Percentiles rank a stretch among this genome's conserved stretches.
These are phyloP conservation scores for Nicotiana undulata DNA, from an alignment of 257 asterid species.

Conservation along the genomic window DNA sequence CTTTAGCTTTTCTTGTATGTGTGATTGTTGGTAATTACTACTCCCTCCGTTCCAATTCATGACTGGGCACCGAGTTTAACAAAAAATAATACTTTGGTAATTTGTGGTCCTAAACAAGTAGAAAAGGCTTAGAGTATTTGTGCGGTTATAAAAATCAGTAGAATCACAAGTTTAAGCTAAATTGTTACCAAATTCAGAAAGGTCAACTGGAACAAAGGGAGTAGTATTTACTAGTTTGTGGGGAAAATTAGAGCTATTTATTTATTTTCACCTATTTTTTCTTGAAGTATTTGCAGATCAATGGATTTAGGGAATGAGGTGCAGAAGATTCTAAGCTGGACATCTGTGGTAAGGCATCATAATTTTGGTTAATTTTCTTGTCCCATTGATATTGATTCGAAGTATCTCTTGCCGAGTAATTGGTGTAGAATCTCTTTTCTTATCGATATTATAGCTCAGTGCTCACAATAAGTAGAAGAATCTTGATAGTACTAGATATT, in stretches of 20 bases:
- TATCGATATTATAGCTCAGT: not conserved
- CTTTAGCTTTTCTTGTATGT: not conserved
- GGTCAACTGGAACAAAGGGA: too few relatives aligned
- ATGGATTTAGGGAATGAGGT: conserved; percentile 22
- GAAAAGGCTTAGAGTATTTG: too few relatives aligned
- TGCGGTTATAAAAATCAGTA: too few relatives aligned
- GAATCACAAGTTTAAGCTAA: too few relatives aligned
- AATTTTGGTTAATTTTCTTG: not conserved
- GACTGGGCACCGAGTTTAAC: too few relatives aligned
- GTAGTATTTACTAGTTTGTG: not conserved
- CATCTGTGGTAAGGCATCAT: conserved; percentile 18
- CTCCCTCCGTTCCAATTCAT: too few relatives aligned
- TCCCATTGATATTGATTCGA: not conserved
- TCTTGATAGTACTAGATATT: not conserved
- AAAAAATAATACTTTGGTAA: too few relatives aligned
- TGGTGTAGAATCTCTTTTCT: not conserved
- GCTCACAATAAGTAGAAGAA: not conserved
- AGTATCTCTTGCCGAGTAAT: not conserved
- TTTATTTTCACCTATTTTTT: not conserved
- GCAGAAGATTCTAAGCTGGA: conserved; percentile 20
- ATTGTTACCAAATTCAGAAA: too few relatives aligned
- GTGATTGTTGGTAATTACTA: not conserved
- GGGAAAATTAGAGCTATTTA: not conserved
- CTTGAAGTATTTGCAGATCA: conserved; percentile 13
- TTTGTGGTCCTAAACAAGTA: too few relatives aligned